A percentile compares a stretch with the other conserved stretches of the same genome.
Evolutionary conservation across 495 filamentous ascomycete genomes (phyloP).

Genomic region (Echria macrotheca): DNA sequence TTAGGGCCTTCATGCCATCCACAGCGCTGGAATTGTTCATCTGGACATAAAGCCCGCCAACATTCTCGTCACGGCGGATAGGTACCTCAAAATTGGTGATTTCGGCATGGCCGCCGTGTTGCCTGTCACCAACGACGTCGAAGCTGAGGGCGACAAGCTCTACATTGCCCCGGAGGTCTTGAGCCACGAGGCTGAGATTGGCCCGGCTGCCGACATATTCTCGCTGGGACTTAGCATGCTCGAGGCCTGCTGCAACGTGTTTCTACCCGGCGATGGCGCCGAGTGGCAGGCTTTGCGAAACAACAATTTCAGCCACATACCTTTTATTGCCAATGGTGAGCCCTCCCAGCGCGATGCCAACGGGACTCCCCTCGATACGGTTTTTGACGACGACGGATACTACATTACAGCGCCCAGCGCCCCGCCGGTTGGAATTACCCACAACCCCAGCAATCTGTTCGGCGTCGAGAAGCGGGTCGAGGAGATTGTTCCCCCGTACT

Average conservation of each 20-base stretch:
- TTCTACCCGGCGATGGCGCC: conserved; percentile 83
- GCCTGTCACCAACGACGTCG: conserved; percentile 69
- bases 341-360: conserved; percentile 70
- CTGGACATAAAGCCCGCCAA: conserved; percentile 96
- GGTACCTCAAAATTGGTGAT: conserved; percentile 88
- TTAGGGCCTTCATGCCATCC: conserved; percentile 88
- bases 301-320: conserved; percentile 80
- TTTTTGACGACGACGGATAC: too few relatives aligned
- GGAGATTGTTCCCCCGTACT: conserved; percentile 68
- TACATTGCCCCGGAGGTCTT: conserved; percentile 94
- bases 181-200: conserved; percentile 68
- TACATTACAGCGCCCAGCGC: conserved; percentile 30
- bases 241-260: conserved; percentile 87
- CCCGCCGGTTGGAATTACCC: conserved; percentile 23
- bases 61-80: conserved; percentile 84
- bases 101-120: conserved; percentile 85
- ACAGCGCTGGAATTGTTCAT: conserved; percentile 83
- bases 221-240: conserved; percentile 88
- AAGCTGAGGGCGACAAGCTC: conserved; percentile 90
- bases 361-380: conserved; percentile 52
- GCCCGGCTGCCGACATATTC: conserved; percentile 90
- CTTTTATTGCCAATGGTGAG: conserved; percentile 72
- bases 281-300: conserved; percentile 83
- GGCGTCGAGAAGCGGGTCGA: conserved; percentile 53
- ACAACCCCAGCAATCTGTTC: conserved; percentile 40